phyloP scores from a whole-genome alignment of 2,329 filamentous ascomycete genomes.

The Diaporthe capsici region DNA sequence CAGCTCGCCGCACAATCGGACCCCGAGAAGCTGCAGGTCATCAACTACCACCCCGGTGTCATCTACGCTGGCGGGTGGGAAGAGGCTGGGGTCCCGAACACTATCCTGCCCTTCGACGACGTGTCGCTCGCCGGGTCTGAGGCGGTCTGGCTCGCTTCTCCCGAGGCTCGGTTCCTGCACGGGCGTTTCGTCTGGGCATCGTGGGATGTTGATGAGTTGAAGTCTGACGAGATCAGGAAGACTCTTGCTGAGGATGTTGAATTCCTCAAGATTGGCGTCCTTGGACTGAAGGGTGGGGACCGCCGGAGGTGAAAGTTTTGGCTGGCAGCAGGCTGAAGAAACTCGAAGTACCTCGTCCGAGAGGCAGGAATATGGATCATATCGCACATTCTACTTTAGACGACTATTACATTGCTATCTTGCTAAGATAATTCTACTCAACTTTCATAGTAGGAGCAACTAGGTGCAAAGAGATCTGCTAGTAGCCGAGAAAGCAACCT shows the following conservation, averaged over 20 bases:
- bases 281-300: conserved; percentile 1
- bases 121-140: conserved; percentile 2
- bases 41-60: conserved; percentile 47
- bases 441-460: rapidly evolving
- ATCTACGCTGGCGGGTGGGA: conserved; percentile 17
- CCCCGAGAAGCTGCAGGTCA: conserved; percentile 44
- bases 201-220: conserved; percentile 36
- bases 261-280: conserved; percentile 28
- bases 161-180: conserved; percentile 36
- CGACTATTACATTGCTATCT: neutral
- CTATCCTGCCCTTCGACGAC: conserved; percentile 19
- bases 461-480: neutral
- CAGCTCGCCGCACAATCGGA: conserved; percentile 42
- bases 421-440: too few species aligned
- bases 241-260: conserved; percentile 27
- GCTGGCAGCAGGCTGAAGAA: neutral
- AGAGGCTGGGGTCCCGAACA: neutral
- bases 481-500: neutral
- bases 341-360: neutral
- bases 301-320: neutral
- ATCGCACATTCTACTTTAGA: too few species aligned
- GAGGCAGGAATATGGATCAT: neutral
- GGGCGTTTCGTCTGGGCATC: conserved; percentile 34
- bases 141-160: conserved; percentile 35
- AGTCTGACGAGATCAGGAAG: conserved; percentile 32